Base-by-base conservation (phyloP, 495 filamentous ascomycete species). In the Niebla homalea region DNA sequence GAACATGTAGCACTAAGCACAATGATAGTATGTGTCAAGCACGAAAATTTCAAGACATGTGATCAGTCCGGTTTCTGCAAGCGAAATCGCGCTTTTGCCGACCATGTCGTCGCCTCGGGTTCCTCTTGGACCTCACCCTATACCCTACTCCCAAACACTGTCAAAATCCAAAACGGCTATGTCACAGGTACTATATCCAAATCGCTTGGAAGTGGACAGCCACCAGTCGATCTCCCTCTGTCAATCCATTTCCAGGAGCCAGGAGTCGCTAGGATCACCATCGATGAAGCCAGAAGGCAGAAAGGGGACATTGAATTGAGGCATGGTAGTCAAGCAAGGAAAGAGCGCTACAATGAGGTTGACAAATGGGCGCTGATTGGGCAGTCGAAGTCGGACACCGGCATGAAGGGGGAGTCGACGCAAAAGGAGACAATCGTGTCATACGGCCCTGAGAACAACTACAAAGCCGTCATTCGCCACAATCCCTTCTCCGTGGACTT, bases 31-130 rank as follows among this genome's bases (percentile, higher is more conserved):
- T 67, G 75, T 58, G 93, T 98, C 18, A 97, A 98, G 67, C 84
- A 94, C 57, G 83, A 93, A 57, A 87, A 89, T 58, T 97, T 96
- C 75, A 98, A 97, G 61, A 94, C 81, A 52, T 98, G 92, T 69
- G 68, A 77, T 36, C 92, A 98, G 64, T 89, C 89, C 0, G 92
- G 92, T 49, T 98, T 97, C 72, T 97, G 93, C 67, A 87, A 85
- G 61, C 87, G 92, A 50, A 96, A 95, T 65, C 81, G 90, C 62
- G 84, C 79, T 23, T 86, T 82, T 60, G 93, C 93, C 52, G 89
- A 97, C 62, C 71, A 77, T 47, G 88, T 76, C 48, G 66, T 76
- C 36, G 68, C 76, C 26, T 59, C 73, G 29, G 79, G 77, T 44
- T 71, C 77, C 37, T 70, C 75, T 16, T 95, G 88, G 88, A 67